A percentile compares a stretch with the other conserved stretches of the same genome.
Conservation (phyloP, 2,329 filamentous ascomycete species). For the Xylariaceae sp. region DNA sequence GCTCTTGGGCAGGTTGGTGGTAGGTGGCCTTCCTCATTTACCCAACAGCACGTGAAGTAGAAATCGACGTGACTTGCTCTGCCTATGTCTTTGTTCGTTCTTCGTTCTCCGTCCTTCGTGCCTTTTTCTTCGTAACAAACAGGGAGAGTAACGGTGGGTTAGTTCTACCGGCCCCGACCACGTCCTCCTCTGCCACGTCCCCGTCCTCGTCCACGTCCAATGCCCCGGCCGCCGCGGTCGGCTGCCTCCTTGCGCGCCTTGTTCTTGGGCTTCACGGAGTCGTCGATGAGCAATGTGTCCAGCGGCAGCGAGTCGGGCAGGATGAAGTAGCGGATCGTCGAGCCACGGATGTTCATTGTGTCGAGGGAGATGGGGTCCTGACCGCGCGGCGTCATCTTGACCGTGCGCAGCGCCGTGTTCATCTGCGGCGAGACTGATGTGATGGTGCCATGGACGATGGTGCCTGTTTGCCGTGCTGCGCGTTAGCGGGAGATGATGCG, state of each 20-base stretch:
- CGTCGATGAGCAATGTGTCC: constrained; percentile 94
- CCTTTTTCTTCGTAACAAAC: not conserved
- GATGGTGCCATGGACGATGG: constrained; percentile 95
- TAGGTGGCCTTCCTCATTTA: not conserved
- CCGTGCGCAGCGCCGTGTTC: constrained; percentile 94
- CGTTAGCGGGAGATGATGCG: too few relatives aligned
- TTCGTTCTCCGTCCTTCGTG: not conserved
- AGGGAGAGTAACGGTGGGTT: not conserved
- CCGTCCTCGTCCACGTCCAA: constrained; percentile 59
- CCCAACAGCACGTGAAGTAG: not conserved
- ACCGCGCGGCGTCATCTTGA: constrained; percentile 93
- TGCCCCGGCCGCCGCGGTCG: constrained; percentile 61
- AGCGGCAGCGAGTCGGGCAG: constrained; percentile 93
- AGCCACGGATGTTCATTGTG: constrained; percentile 95
- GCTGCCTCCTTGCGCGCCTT: constrained; percentile 92
- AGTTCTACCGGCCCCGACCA: constrained; percentile 42
- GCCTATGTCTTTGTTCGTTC: not conserved
- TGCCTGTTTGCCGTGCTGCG: constrained; percentile 68
- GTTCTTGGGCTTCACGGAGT: constrained; percentile 98
- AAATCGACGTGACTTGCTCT: not conserved
- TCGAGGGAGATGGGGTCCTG: constrained; percentile 89
- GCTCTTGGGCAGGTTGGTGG: not conserved
- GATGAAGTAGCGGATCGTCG: constrained; percentile 95
- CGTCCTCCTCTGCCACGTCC: constrained; percentile 60
- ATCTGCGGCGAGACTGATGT: constrained; percentile 96